Conservation (phyloP, 148 eudicot species). For the Cornus kousa region DNA sequence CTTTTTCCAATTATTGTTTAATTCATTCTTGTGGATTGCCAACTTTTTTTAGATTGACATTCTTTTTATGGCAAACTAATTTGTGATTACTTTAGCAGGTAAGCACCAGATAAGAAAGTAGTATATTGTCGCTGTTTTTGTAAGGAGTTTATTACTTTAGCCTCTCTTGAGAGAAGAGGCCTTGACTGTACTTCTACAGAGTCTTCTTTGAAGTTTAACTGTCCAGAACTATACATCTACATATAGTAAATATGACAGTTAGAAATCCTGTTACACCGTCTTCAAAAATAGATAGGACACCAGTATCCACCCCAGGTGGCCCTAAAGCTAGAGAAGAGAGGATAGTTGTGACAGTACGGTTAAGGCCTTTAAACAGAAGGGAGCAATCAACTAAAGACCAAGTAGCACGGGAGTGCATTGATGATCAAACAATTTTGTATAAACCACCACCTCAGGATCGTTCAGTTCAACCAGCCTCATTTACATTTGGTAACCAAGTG, state of each 20-base stretch:
- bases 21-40: background rate
- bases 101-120: background rate
- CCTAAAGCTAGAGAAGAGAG: constrained; percentile 71
- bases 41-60: background rate
- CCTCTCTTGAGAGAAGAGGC: constrained; percentile 4
- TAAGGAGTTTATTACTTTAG: background rate
- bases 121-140: background rate
- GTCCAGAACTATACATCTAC: background rate
- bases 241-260: constrained; percentile 48
- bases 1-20: background rate
- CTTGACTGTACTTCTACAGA: background rate
- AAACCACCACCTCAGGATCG: constrained; percentile 63
- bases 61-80: background rate
- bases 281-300: constrained; percentile 64
- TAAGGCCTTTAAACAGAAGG: constrained; percentile 73
- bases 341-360: constrained; percentile 80
- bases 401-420: constrained; percentile 77
- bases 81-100: background rate
- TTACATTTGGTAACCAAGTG: constrained; percentile 61
- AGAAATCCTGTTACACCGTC: constrained; percentile 63
- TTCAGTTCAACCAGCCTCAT: constrained; percentile 47
- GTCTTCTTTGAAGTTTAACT: background rate
- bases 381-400: constrained; percentile 74
- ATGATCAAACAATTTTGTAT: constrained; percentile 52
- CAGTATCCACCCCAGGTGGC: constrained; percentile 77